A percentile compares a stretch with the other conserved stretches of the same genome.
These are phyloP conservation scores for Phaeosphaeriaceae sp. DNA, from an alignment of 2,329 filamentous ascomycete genomes.

Conservation along the genomic window DNA sequence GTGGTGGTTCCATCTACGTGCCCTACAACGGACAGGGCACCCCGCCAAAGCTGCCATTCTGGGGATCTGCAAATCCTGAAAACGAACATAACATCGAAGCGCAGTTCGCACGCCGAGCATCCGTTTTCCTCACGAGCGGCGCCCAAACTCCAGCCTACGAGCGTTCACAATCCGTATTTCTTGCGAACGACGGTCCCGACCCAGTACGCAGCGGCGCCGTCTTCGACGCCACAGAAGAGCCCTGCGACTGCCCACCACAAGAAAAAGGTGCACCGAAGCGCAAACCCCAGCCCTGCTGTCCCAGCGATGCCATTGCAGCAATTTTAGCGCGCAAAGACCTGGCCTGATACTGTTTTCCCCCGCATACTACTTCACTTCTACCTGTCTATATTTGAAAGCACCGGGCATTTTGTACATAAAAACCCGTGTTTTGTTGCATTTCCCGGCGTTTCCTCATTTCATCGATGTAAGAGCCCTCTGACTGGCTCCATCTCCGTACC, in stretches of 20 bases:
- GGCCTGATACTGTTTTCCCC: neutral
- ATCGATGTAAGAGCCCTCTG: conserved; percentile 31
- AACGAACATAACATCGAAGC: conserved; percentile 12
- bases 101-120: conserved; percentile 19
- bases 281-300: conserved; percentile 25
- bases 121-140: neutral
- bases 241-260: conserved; percentile 19
- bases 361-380: conserved; percentile 20
- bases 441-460: conserved; percentile 20
- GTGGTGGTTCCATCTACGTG: conserved; percentile 34
- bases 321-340: conserved; percentile 30
- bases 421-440: conserved; percentile 16
- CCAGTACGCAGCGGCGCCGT: conserved; percentile 22
- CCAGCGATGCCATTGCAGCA: conserved; percentile 35
- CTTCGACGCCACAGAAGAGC: conserved; percentile 20
- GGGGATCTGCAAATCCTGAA: conserved; percentile 24
- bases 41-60: conserved; percentile 27
- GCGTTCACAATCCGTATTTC: conserved; percentile 20
- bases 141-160: conserved; percentile 6
- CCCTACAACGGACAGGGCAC: conserved; percentile 32
- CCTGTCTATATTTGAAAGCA: conserved; percentile 30
- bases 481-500: conserved; percentile 23
- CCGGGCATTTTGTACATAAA: conserved; percentile 18
- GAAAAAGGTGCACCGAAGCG: conserved; percentile 19
- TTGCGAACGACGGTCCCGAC: conserved; percentile 13